Base-by-base conservation (phyloP, 768 basidiomycete genomes). In the Rhodotorula paludigena region DNA sequence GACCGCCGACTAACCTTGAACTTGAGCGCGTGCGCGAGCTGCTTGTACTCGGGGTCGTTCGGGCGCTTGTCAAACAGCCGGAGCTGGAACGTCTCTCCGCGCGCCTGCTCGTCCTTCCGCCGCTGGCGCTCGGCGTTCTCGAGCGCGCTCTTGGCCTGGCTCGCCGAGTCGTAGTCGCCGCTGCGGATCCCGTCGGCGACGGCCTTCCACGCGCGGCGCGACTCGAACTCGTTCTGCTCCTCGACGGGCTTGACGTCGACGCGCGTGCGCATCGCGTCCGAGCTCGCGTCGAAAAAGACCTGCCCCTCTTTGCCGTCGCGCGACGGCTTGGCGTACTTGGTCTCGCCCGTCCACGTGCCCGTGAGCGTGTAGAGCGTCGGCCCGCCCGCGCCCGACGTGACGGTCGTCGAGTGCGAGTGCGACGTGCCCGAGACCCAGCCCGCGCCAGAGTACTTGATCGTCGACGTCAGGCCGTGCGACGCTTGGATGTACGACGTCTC, bases 111-210 rank as follows among this genome's bases (percentile, higher is more conserved):
- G 67, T 92, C 89, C 74, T 85, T 87, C 67, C 94, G 82, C 78
- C 84, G 82, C 79, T 94, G 90, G 63, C 94, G 83, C 80, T 96
- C 92, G 42, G 92, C 89, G 70, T 94, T 94, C 88, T 98, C 94
- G 54, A 98, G 92, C 78, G 86, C 83, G 54, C 82, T 83, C 85
- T 99, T 97, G 77, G 92, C 94, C 72, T 79, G 81, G 66, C 87
- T 87, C 7, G 94, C 94, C n/a, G 82, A 79, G 58, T 99, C 94
- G 76, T 92, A 98, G 76, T 97, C 90, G 21, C 90, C 69, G 64
- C 87, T 88, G 62, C 88, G 80, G 66, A 98, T 98, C 21, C 94
- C 94, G 77, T 88, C 89, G 30, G 92, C 87, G 32, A 97, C 94
- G 54, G 83, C 81, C 69, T 81, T 78, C 94, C 94, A 98, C 66